Evolutionary conservation across 1,284 basidiomycete species (phyloP).

Genomic region (Malassezia furfur): DNA sequence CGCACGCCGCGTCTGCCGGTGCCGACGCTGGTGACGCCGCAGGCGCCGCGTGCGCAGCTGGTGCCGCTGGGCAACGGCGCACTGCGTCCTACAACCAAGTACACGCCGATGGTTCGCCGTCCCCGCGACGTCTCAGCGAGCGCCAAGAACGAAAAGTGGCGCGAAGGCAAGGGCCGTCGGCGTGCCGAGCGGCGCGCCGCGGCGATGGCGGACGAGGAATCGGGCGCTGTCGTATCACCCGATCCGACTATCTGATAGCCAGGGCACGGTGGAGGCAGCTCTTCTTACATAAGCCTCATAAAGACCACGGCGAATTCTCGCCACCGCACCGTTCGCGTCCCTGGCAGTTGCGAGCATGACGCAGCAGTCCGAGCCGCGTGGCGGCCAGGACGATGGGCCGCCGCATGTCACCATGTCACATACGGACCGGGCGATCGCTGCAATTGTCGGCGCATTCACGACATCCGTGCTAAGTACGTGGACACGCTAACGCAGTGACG

Average conservation of each 20-base stretch:
- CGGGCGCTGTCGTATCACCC: neutral
- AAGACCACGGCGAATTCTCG: neutral
- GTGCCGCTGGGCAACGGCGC: conserved; percentile 28
- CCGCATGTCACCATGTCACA: neutral
- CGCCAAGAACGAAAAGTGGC: conserved; percentile 23
- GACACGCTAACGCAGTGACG: conserved; percentile 60
- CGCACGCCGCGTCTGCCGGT: neutral
- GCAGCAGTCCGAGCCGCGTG: neutral
- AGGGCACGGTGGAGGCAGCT: neutral
- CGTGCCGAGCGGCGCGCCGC: conserved; percentile 15
- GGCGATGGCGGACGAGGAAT: neutral
- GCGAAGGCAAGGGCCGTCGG: conserved; percentile 20
- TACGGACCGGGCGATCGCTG: conserved; percentile 62
- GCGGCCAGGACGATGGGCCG: neutral
- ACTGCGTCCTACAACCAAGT: conserved; percentile 14
- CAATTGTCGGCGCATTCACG: conserved; percentile 66
- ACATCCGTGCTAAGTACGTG: conserved; percentile 71
- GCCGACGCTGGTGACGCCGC: neutral
- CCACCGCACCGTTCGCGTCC: neutral
- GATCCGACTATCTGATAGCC: neutral
- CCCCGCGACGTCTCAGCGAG: conserved; percentile 20
- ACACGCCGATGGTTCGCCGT: conserved; percentile 12
- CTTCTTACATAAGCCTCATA: neutral
- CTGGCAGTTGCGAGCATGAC: neutral
- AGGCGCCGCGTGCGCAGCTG: neutral